A percentile compares a stretch with the other conserved stretches of the same genome.
These are phyloP conservation scores for Agarophyton chilense DNA, from an alignment of 23 red algal species.

Conservation along the genomic window DNA sequence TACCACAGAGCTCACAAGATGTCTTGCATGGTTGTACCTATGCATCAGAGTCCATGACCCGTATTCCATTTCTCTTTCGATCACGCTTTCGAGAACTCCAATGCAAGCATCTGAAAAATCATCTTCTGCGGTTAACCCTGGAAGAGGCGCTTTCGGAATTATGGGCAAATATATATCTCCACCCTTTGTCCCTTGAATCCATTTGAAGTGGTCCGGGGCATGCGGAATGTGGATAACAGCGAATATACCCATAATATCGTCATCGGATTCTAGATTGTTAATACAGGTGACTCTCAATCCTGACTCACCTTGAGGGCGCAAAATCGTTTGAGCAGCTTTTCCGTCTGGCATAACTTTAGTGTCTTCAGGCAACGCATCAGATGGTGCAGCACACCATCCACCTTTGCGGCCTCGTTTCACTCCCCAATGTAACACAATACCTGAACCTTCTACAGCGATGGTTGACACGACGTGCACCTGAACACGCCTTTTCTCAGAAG, in stretches of 20 bases:
- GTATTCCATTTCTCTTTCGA: constrained; percentile 93
- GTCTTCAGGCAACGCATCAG: constrained; percentile 30
- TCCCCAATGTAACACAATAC: constrained; percentile 83
- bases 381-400: constrained; percentile 51
- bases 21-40: constrained; percentile 69
- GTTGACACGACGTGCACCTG: constrained; percentile 64
- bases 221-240: constrained; percentile 67
- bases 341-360: constrained; percentile 66
- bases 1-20: constrained; percentile 66
- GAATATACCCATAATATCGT: constrained; percentile 54
- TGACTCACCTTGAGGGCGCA: constrained; percentile 32
- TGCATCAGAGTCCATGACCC: constrained; percentile 98
- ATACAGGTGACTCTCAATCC: constrained; percentile 62
- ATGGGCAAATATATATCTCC: constrained; percentile 70
- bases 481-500: constrained; percentile 1
- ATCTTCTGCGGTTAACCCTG: constrained; percentile 38
- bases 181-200: constrained; percentile 60
- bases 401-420: constrained; percentile 61
- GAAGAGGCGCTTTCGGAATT: constrained; percentile 56
- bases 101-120: constrained; percentile 37
- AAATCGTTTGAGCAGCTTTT: constrained; percentile 66
- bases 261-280: constrained; percentile 41
- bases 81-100: constrained; percentile 61
- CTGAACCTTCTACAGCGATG: constrained; percentile 63
- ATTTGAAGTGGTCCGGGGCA: constrained; percentile 53